A percentile compares a stretch with the other conserved stretches of the same genome.
Evolutionary conservation across 2,329 filamentous ascomycete species (phyloP).

Genomic region (Byssochlamys sp.): DNA sequence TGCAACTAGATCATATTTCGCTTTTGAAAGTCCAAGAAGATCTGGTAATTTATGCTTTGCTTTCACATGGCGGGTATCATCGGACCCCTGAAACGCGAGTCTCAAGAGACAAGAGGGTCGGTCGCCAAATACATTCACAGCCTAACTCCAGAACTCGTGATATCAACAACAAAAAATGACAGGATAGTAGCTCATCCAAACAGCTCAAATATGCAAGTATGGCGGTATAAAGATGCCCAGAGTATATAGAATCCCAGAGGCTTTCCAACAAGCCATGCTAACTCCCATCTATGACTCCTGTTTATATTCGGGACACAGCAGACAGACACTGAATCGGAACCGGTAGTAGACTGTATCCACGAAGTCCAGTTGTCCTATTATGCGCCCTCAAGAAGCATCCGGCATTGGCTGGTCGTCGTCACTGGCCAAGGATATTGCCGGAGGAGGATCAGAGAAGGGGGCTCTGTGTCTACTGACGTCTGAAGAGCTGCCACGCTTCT

Average conservation of each 20-base stretch:
- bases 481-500: conserved; percentile 8
- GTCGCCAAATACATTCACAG: conserved; percentile 2
- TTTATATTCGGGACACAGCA: background rate
- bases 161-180: background rate
- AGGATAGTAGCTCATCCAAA: background rate
- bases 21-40: conserved; percentile 8
- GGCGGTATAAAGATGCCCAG: background rate
- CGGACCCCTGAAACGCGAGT: conserved; percentile 4
- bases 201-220: background rate
- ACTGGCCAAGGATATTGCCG: conserved; percentile 14
- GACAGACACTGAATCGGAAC: background rate
- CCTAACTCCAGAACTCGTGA: conserved; percentile 9
- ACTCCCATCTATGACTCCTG: background rate
- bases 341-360: background rate
- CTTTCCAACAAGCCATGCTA: background rate
- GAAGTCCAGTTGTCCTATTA: background rate
- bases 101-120: conserved; percentile 1
- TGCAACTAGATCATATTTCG: conserved; percentile 1
- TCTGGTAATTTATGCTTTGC: background rate
- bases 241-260: background rate
- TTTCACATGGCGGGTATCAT: conserved; percentile 10
- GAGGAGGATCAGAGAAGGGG: conserved; percentile 24
- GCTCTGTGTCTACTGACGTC: conserved; percentile 12
- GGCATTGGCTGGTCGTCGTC: conserved; percentile 26
- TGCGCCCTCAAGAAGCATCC: conserved; percentile 15